Percentiles rank a stretch among this genome's conserved stretches.
These are phyloP conservation scores for Persicaria tinctoria DNA, from an alignment of 148 eudicot species.

Conservation along the genomic window DNA sequence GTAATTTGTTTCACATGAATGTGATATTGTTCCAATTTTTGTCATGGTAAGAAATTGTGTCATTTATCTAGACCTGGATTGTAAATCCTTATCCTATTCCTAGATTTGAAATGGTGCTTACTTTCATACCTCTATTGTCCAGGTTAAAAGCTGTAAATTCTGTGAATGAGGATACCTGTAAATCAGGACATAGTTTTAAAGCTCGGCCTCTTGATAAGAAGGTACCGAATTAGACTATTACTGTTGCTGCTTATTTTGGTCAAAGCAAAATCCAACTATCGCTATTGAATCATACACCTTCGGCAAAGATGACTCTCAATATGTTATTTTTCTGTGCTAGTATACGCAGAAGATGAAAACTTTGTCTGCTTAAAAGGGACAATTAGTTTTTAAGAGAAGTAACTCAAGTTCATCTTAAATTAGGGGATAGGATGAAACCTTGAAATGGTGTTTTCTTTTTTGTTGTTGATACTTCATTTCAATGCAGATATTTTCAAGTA, in stretches of 20 bases:
- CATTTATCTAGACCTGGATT: no score
- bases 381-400: background rate
- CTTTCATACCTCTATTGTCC: background rate
- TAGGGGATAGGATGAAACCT: background rate
- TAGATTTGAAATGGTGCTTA: background rate
- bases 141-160: conserved; percentile 30
- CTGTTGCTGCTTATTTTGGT: background rate
- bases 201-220: conserved; percentile 69
- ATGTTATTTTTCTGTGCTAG: no score
- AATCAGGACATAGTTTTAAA: conserved; percentile 45
- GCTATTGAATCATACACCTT: background rate
- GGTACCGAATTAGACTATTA: conserved; percentile 23
- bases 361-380: background rate
- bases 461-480: conserved; percentile 7
- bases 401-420: background rate
- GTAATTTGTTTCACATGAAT: no score
- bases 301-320: no score
- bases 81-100: background rate
- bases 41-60: no score
- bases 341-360: background rate
- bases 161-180: conserved; percentile 29
- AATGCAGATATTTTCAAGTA: conserved; percentile 72
- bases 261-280: background rate
- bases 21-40: no score
- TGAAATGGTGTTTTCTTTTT: background rate